Evolutionary conservation across 108 stramenopile species (phyloP).

Genomic region (Epithemia pelagica): DNA sequence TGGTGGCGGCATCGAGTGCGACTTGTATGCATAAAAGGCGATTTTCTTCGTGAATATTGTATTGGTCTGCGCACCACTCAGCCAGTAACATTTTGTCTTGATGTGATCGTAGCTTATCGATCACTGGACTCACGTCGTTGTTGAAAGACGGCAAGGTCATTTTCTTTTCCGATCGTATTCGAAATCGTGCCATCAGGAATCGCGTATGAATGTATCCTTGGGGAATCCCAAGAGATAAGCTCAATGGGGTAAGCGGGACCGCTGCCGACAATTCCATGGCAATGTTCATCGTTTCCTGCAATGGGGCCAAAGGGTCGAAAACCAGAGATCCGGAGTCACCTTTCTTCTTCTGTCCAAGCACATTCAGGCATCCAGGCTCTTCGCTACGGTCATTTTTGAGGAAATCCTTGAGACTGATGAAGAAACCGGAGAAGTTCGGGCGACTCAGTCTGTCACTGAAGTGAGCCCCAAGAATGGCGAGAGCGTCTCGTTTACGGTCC

Average conservation of each 20-base stretch:
- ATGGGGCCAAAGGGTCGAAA: conserved; percentile 69
- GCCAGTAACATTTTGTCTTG: conserved; percentile 56
- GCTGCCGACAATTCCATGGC: conserved; percentile 13
- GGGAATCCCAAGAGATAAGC: conserved; percentile 59
- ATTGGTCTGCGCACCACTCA: conserved; percentile 70
- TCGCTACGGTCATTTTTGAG: neutral
- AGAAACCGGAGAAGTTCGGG: conserved; percentile 53
- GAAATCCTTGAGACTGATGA: conserved; percentile 42
- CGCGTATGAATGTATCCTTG: conserved; percentile 67
- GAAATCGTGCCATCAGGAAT: conserved; percentile 46
- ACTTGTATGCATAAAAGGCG: conserved; percentile 63
- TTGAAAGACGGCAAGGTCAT: conserved; percentile 51
- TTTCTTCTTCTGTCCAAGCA: conserved; percentile 26
- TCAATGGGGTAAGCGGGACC: conserved; percentile 47
- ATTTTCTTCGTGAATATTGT: conserved; percentile 39
- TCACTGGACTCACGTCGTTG: conserved; percentile 44
- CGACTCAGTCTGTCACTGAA: conserved; percentile 42
- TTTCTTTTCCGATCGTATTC: conserved; percentile 25
- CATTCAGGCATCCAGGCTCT: neutral
- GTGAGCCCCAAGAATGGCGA: conserved; percentile 61
- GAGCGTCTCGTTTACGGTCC: conserved; percentile 64
- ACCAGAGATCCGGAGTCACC: neutral
- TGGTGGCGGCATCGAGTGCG: conserved; percentile 53
- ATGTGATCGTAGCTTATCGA: conserved; percentile 41
- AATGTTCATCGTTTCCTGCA: conserved; percentile 26